A percentile compares a stretch with the other conserved stretches of the same genome.
Evolutionary conservation across 2,329 filamentous ascomycete genomes (phyloP).

Genomic region (Monilinia aucupariae): DNA sequence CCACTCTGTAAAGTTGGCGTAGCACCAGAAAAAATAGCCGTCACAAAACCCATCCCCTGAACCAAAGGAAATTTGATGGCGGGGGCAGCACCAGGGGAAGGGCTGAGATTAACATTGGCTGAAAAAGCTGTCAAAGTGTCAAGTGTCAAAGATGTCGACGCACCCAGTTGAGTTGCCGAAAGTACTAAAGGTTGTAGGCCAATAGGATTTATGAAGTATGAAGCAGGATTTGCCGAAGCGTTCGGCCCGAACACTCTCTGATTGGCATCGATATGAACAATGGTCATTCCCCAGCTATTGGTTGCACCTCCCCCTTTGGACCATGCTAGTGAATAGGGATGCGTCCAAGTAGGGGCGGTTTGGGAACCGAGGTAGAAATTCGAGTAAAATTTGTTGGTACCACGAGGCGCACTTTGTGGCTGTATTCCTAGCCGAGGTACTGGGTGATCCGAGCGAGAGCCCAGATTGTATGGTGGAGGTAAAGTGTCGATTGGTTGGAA

Average conservation of each 20-base stretch:
- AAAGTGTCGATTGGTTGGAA: slow-evolving; percentile 53
- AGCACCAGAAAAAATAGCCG: slow-evolving; percentile 64
- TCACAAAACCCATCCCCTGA: slow-evolving; percentile 86
- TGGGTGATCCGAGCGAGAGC: slow-evolving; percentile 50
- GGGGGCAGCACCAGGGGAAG: slow-evolving; percentile 47
- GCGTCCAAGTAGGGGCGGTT: slow-evolving; percentile 62
- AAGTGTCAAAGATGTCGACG: slow-evolving; percentile 50
- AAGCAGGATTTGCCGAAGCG: slow-evolving; percentile 50
- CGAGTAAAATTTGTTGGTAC: slow-evolving; percentile 77
- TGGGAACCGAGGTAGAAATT: slow-evolving; percentile 77
- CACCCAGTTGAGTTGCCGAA: slow-evolving; percentile 68
- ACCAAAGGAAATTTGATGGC: slow-evolving; percentile 74
- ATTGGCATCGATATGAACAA: slow-evolving; percentile 65
- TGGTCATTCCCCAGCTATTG: slow-evolving; percentile 68
- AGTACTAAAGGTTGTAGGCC: slow-evolving; percentile 76
- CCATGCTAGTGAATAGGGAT: slow-evolving; percentile 70
- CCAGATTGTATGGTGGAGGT: slow-evolving; percentile 46
- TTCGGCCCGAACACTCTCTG: slow-evolving; percentile 63
- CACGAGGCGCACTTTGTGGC: slow-evolving; percentile 43
- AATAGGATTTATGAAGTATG: slow-evolving; percentile 76
- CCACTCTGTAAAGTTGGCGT: slow-evolving; percentile 70
- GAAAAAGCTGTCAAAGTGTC: slow-evolving; percentile 54
- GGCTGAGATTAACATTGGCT: slow-evolving; percentile 61
- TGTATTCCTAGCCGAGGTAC: slow-evolving; percentile 49
- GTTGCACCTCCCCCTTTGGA: slow-evolving; percentile 56